Evolutionary conservation across 2,329 filamentous ascomycete genomes (phyloP).

Genomic region (Diaporthe destruens): DNA sequence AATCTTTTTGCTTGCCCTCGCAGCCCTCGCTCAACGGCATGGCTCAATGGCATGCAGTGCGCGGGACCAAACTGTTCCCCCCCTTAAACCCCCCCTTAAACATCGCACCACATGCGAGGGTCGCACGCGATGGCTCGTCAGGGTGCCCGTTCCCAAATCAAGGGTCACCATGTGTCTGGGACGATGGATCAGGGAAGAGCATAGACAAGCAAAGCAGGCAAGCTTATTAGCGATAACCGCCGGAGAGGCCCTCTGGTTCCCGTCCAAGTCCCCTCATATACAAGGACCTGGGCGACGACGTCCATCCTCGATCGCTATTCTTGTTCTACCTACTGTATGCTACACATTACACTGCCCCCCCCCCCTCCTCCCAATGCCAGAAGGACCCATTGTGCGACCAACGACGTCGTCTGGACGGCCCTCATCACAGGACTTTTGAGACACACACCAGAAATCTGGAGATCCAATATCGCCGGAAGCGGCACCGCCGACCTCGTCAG

Average conservation of each 20-base stretch:
- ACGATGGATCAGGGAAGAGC: slow-evolving; percentile 8
- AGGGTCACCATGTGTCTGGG: slow-evolving; percentile 17
- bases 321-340: not conserved
- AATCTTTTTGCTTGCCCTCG: not conserved
- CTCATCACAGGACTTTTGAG: slow-evolving; percentile 13
- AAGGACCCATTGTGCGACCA: slow-evolving; percentile 20
- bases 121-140: slow-evolving; percentile 28
- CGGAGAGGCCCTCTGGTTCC: not conserved
- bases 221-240: slow-evolving; percentile 2
- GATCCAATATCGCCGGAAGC: not conserved
- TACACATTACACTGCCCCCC: not conserved
- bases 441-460: slow-evolving; percentile 7
- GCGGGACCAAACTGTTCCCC: not conserved
- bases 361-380: not conserved
- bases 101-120: slow-evolving; percentile 29
- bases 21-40: not conserved
- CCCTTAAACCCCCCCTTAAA: too few species aligned
- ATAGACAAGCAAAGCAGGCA: not conserved
- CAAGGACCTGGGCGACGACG: not conserved
- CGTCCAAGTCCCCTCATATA: slow-evolving; percentile 1
- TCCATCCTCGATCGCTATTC: not conserved
- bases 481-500: not conserved
- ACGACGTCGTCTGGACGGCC: not conserved
- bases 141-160: not conserved
- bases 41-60: not conserved